Evolutionary conservation across 129 eudicot species (phyloP).

Genomic region (Logfia minima): DNA sequence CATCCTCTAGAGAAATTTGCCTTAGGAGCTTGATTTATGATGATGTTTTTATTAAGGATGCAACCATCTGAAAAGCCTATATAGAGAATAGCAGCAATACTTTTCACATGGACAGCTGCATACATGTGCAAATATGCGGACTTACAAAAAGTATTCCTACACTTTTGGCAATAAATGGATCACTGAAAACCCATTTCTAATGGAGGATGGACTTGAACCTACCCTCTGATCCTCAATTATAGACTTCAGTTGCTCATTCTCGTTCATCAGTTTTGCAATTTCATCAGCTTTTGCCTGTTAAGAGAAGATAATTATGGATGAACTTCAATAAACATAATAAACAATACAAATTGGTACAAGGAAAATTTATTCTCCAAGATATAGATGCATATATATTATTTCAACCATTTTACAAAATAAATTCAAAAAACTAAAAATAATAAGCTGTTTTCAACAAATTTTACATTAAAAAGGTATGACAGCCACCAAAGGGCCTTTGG

Average conservation of each 20-base stretch:
- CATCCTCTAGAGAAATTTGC: not conserved
- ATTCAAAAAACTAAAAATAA: not conserved
- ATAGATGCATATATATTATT: conserved; percentile 6
- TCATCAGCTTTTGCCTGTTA: conserved; percentile 93
- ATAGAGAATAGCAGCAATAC: not conserved
- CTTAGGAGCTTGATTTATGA: not conserved
- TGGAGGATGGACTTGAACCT: conserved; percentile 23
- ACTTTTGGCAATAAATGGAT: conserved; percentile 4
- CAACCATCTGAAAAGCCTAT: conserved; percentile 20
- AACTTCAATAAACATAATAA: not conserved
- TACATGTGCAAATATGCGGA: not conserved
- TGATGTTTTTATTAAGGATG: not conserved
- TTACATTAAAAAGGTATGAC: not conserved
- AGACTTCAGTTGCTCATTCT: conserved; percentile 83
- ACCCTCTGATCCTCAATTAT: conserved; percentile 72
- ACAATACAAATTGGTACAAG: not conserved
- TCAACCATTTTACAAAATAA: not conserved
- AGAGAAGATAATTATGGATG: conserved; percentile 1
- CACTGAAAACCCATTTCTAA: not conserved
- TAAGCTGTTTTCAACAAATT: conserved; percentile 7
- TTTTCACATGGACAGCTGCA: conserved; percentile 11
- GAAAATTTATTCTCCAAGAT: not conserved
- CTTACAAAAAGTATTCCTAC: not conserved
- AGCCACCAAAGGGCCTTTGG: no score
- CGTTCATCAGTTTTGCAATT: conserved; percentile 80